Evolutionary conservation across 75 land plant species (phyloP), one percentile per base, ranked within the genome.

Genomic region (Chamaecyparis obtusa): DNA sequence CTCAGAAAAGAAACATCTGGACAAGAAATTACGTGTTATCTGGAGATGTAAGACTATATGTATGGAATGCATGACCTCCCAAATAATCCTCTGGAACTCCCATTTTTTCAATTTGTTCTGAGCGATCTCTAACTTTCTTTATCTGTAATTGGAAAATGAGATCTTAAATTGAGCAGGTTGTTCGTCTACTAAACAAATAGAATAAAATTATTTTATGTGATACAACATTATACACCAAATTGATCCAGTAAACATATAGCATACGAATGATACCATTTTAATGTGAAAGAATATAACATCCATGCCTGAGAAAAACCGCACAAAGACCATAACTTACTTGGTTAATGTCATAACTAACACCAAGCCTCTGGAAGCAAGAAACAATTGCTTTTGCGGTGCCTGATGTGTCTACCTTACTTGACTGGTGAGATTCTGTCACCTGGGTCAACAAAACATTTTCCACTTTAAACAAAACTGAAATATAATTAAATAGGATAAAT

Each of bases 351-450:
- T 89, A 95, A 57, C 87, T 86, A 19, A 95, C 94, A 6, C 99
- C 99, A 35, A 98, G 87, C 82, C 93, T 97, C 88, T 93, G 92
- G 85, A 98, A 95, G 85, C 93, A 94, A 44, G 95, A 91, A 84
- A 97, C 89, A 37, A 95, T 90, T 85, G 99, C 97, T 88, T 93
- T 95, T 76, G 99, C 99, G 33, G 99, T 98, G 60, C 99, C 99
- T 79, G 99, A 98, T 71, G 92, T 86, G 75, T 98, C 99, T 89
- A 91, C 27, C 89, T 98, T 98, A 87, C 94, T 89, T 10, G 96
- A 89, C 85, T 98, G 99, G 92, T 98, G 99, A 33, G 99, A 98
- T 87, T 98, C 99, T 91, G 90, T 94, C 37, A 95, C 97, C 99
- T 98, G 89, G 67, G 46, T 37, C 13, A 11, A n/a, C n/a, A n/a